A percentile compares a stretch with the other conserved stretches of the same genome.
Evolutionary conservation across 805 yeast species (phyloP).

Genomic region (Candida pseudofarinosa): DNA sequence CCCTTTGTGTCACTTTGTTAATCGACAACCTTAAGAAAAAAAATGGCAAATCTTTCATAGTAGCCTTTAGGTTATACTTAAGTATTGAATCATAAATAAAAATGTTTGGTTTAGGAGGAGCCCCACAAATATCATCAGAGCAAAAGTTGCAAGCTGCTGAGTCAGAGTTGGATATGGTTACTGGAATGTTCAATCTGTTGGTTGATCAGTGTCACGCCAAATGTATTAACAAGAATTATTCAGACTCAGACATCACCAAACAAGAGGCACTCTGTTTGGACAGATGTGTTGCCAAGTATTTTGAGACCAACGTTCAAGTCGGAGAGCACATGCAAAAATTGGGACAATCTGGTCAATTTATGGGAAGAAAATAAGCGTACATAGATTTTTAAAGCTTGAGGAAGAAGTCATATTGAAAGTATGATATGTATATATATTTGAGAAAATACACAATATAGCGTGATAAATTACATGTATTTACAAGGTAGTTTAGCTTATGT

Average conservation of each 20-base stretch:
- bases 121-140: slow-evolving; percentile 69
- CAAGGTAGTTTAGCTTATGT: too few species aligned
- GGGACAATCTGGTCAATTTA: slow-evolving; percentile 44
- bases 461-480: not conserved
- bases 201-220: slow-evolving; percentile 86
- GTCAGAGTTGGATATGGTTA: slow-evolving; percentile 94
- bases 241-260: slow-evolving; percentile 71
- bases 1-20: not conserved
- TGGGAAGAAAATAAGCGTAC: slow-evolving; percentile 34
- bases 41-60: slow-evolving; percentile 4
- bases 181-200: slow-evolving; percentile 93
- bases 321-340: slow-evolving; percentile 65
- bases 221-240: slow-evolving; percentile 67
- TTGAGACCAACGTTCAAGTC: slow-evolving; percentile 89
- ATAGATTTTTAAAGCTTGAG: not conserved
- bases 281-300: slow-evolving; percentile 93
- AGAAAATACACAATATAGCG: not conserved
- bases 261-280: slow-evolving; percentile 85
- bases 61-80: slow-evolving; percentile 2
- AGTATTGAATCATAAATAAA: slow-evolving; percentile 1
- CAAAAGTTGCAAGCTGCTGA: slow-evolving; percentile 89
- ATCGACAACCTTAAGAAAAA: slow-evolving; percentile 1
- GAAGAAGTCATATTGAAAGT: not conserved
- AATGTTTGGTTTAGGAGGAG: slow-evolving; percentile 73
- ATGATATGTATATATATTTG: not conserved